Base-by-base conservation (phyloP, 2,329 filamentous ascomycete genomes). In the Diplodia intermedia region DNA sequence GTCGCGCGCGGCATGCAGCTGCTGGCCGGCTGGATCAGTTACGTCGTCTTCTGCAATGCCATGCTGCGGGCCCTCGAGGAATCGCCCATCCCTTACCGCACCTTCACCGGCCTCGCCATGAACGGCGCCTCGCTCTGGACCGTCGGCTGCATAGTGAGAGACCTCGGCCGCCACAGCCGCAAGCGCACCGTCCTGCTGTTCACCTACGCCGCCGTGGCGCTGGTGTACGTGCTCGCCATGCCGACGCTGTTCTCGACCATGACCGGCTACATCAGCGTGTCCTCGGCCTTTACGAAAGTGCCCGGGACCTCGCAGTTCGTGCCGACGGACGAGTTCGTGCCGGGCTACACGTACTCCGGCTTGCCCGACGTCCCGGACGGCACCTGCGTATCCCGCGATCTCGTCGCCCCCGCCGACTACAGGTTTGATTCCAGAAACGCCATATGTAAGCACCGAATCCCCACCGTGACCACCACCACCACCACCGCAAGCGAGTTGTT, bases 211-310 rank as follows among this genome's bases (percentile, higher is more conserved):
- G 70, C 78, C 1, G 23, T 79, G 18, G 72, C 76, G 3, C 75
- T 70, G 1, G 49, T 70, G 3, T 79, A 77, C 47, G 72, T 79
- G 15, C 62, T 79, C 1, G 68, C 68, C 15, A 72, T 79, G 23
- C 78, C 77, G 0, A 75, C 77, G 23, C 70, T 77, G 4, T 57
- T 79, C 1, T 75, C 73, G 4, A 79, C 79, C 14, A 79, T 80
- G 75, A 78, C 76, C 0, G 79, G 79, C 11, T 80, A 79, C 63
- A 74, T 77, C n/a, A 73, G 70, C 53, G 73, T 71, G 1, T 69
- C 70, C 4, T 43, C 49, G 1, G 20, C 66, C 5, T 68, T 26
- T n/a, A 60, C 43, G 1, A 33, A 47, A 15, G 18, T 66, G 3
- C 50, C 50, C 15, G 63, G 23, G 2, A 55, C 31, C 1, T n/a